Base-by-base conservation (phyloP, 148 eudicot species). In the Camellia sinensis region DNA sequence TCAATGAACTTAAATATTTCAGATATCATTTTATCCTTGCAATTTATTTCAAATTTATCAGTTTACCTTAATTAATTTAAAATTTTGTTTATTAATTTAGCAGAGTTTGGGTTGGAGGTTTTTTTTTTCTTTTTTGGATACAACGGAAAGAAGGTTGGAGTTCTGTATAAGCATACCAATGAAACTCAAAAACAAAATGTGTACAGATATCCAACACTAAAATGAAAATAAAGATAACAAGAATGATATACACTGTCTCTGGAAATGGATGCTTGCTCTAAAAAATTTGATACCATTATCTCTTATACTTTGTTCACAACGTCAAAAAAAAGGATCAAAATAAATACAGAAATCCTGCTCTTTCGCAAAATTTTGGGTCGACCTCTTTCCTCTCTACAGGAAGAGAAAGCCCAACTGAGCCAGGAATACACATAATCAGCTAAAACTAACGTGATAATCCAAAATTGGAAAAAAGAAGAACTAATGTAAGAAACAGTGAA, bases 351-450 rank as follows among this genome's bases (percentile, higher is more conserved):
- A 65, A 21, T 65, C 43, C 43, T 29, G 44, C 63, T 53, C 62
- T n/a, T 53, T 5, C 46, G 6, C 63, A 73, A 73, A 73, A 54
- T 53, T 73, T 73, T 73, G 76, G 45, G 76, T 73, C 1, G 44
- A 73, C 66, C 43, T 50, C 43, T 62, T 76, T 11, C 68, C 19
- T 45, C 17, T 53, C 43, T 48, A 60, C 69, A 60, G 70, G 72
- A 73, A 29, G 59, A 45, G 18, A 29, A 29, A 65, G 44, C 22
- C 59, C 76, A 73, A 45, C n/a, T 57, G 44, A 29, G 59, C 67
- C 17, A 10, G 41, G 67, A 64, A 64, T 22, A 22, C 67, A 22
- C 18, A 66, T 66, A 41, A 66, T 66, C 7, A 13, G 65, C 9
- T 61, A 61, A 61, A n/a, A n/a, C 21, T 19, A 61, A 4, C 0